These are phyloP conservation scores for Apiospora koreana DNA, from an alignment of 2,329 filamentous ascomycete species.

Conservation along the genomic window DNA sequence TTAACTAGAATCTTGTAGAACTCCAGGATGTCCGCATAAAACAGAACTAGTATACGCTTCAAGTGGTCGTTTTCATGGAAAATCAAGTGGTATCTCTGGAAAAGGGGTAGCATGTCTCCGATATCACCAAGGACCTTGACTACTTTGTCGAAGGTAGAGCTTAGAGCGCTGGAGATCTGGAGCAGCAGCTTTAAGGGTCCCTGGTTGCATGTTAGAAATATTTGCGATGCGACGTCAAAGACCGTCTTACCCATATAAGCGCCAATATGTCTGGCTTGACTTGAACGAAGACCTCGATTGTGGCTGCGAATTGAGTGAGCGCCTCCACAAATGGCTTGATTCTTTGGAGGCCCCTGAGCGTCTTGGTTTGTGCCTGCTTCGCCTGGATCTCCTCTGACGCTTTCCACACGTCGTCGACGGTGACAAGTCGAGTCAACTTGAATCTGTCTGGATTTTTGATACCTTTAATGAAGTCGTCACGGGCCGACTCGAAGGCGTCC, in stretches of 20 bases:
- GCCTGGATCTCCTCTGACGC: background rate
- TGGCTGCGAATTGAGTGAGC: background rate
- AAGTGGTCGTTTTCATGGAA: background rate
- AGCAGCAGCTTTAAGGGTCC: background rate
- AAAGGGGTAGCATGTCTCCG: background rate
- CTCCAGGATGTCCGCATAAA: too few relatives aligned
- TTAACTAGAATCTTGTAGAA: too few relatives aligned
- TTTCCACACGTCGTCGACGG: background rate
- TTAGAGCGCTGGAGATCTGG: background rate
- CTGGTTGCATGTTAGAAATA: background rate
- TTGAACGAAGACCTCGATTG: background rate
- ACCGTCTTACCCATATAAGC: background rate
- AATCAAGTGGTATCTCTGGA: background rate
- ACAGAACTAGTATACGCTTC: background rate
- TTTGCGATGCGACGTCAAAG: background rate
- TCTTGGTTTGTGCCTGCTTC: background rate
- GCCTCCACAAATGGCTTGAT: background rate
- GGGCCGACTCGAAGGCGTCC: background rate
- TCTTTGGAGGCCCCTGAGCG: background rate
- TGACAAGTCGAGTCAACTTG: background rate
- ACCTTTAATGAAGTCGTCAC: background rate
- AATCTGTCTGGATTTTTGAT: background rate
- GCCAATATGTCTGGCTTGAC: background rate
- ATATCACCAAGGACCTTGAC: background rate
- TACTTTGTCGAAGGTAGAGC: background rate